Evolutionary conservation across 768 basidiomycete genomes (phyloP), one percentile per base, ranked within the genome.

Genomic region (Melanogaster broomeanus): DNA sequence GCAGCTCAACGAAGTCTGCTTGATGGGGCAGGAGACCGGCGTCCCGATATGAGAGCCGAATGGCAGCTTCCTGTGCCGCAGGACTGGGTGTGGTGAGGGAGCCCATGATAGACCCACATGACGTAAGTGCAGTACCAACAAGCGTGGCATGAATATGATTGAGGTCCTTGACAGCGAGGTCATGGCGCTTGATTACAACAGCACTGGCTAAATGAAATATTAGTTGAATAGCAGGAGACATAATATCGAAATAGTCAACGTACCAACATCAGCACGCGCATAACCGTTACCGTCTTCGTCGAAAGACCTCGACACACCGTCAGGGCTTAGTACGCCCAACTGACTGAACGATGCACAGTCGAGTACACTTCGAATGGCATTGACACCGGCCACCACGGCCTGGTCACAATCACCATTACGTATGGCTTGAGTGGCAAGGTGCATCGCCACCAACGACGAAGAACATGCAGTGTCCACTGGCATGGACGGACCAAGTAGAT

Each of bases 401-500:
- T 72, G 66, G 27, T 75, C 69, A 43, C 77, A 78, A 27, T 77
- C 77, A 1, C 75, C 75, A 25, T 49, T 56, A 13, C 59, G 56
- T 8, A 78, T 55, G 0, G 74, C 68, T 35, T 75, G 72, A 1
- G 76, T 61, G 9, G 73, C 77, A 6, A 78, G 63, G 60, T 79
- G 76, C 15, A 74, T 57, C 0, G 74, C 73, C 5, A 62, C 68
- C 22, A 74, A 51, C 19, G 63, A 66, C 15, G 77, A 77, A 44
- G 73, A 77, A 54, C 78, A 78, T 1, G 77, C 77, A 0, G 77
- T 79, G 51, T 78, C 76, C 0, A 71, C 48, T 4, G 75, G 72
- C 19, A 77, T 44, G 13, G 78, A 78, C 9, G 77, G 78, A 11
- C 77, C 76, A 19, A 51, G 60, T 5, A 68, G 49, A 38, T 68